Evolutionary conservation across 805 yeast genomes (phyloP).

Genomic region (Saccharomycopsis fermentans): DNA sequence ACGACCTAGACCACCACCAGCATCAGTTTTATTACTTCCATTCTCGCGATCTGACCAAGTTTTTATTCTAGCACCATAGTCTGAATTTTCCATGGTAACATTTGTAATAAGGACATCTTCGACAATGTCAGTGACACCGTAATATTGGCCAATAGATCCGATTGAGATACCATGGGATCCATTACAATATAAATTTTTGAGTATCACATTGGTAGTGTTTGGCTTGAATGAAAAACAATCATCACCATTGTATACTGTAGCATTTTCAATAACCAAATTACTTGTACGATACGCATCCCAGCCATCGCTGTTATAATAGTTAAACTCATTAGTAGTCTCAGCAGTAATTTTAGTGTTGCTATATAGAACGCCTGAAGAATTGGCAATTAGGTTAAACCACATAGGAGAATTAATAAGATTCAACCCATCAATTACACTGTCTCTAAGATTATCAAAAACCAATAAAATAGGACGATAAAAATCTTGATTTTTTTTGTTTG

Average conservation of each 20-base stretch:
- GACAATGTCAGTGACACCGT: conserved; percentile 12
- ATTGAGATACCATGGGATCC: conserved; percentile 15
- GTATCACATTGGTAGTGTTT: conserved; percentile 7
- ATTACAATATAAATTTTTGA: conserved; percentile 11
- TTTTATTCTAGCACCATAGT: conserved; percentile 14
- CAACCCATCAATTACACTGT: conserved; percentile 9
- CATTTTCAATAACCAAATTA: conserved; percentile 9
- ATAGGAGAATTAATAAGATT: conserved; percentile 11
- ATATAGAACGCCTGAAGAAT: conserved; percentile 10
- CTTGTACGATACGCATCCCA: conserved; percentile 13
- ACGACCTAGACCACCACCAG: conserved; percentile 12
- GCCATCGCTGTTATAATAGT: conserved; percentile 12
- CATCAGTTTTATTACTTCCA: not conserved
- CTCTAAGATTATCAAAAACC: conserved; percentile 8
- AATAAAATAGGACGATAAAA: conserved; percentile 13
- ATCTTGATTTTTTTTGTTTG: conserved; percentile 7
- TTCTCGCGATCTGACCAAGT: conserved; percentile 12
- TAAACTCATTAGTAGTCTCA: conserved; percentile 1
- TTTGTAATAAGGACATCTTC: conserved; percentile 10
- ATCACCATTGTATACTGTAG: conserved; percentile 12
- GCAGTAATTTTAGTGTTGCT: conserved; percentile 10
- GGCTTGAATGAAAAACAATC: conserved; percentile 13
- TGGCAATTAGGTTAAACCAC: conserved; percentile 12
- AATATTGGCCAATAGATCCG: conserved; percentile 13
- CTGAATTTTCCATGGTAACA: conserved; percentile 12